phyloP scores from a whole-genome alignment of 108 stramenopile genomes.

The Mediolabrus comicus region DNA sequence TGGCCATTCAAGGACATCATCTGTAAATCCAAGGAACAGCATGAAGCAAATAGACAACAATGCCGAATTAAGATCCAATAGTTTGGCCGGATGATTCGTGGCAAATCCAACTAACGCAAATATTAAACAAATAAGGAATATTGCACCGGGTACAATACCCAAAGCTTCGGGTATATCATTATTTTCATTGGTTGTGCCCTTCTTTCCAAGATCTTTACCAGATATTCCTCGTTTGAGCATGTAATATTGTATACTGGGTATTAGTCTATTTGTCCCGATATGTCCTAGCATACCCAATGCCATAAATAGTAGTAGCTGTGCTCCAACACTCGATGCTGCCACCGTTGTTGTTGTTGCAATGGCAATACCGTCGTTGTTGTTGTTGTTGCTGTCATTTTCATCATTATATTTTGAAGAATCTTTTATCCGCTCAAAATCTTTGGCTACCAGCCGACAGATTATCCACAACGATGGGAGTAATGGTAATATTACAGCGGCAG shows the following conservation, averaged over 20 bases:
- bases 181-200: slow-evolving; percentile 71
- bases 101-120: slow-evolving; percentile 85
- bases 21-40: slow-evolving; percentile 95
- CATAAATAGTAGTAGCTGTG: slow-evolving; percentile 34
- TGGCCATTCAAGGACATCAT: slow-evolving; percentile 96
- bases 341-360: background rate
- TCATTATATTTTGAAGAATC: background rate
- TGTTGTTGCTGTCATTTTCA: too few relatives aligned
- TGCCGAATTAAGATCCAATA: slow-evolving; percentile 84
- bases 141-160: slow-evolving; percentile 91
- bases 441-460: background rate
- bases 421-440: background rate
- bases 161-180: slow-evolving; percentile 86
- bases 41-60: slow-evolving; percentile 95
- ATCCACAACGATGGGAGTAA: slow-evolving; percentile 4
- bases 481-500: background rate
- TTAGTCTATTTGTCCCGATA: slow-evolving; percentile 32
- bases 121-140: slow-evolving; percentile 90
- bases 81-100: slow-evolving; percentile 67
- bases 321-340: slow-evolving; percentile 12
- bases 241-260: slow-evolving; percentile 50
- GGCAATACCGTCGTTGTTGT: background rate
- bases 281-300: slow-evolving; percentile 32
- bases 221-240: slow-evolving; percentile 77
- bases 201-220: slow-evolving; percentile 88